These are phyloP conservation scores for Metarhizium rileyi DNA, from an alignment of 2,329 filamentous ascomycete genomes.

Conservation along the genomic window DNA sequence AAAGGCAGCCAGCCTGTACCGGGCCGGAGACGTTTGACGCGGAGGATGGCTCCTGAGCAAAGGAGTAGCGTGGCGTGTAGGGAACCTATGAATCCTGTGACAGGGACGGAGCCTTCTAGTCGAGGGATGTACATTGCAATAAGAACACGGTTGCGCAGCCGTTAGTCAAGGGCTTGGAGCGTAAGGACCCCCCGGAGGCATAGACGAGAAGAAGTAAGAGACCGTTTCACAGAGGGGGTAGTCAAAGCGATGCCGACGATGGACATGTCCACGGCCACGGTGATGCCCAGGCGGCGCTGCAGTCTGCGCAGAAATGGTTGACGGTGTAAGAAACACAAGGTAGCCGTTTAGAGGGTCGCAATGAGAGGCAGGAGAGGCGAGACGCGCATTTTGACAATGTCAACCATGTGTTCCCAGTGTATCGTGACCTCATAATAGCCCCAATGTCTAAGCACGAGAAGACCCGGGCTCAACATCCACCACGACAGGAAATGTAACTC, in stretches of 20 bases:
- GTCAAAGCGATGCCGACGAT: conserved; percentile 7
- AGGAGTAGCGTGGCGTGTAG: not conserved
- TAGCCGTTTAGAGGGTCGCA: not conserved
- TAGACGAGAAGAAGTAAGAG: conserved; percentile 7
- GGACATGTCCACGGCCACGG: not conserved
- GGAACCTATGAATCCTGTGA: conserved; percentile 10
- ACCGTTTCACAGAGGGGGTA: conserved; percentile 8
- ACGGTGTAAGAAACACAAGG: not conserved
- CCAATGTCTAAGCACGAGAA: too few relatives aligned
- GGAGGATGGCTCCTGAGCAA: not conserved
- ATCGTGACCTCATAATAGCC: too few relatives aligned
- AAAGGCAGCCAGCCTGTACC: conserved; percentile 5
- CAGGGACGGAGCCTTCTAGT: conserved; percentile 9
- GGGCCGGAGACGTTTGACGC: not conserved
- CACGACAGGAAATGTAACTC: too few relatives aligned
- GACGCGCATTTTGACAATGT: not conserved
- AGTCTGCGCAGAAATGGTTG: not conserved
- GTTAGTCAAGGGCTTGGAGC: conserved; percentile 8
- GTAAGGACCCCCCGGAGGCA: conserved; percentile 11
- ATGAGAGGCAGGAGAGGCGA: not conserved
- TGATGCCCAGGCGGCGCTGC: conserved; percentile 5
- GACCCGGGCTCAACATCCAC: too few relatives aligned
- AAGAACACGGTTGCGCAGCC: conserved; percentile 9
- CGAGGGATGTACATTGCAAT: conserved; percentile 12
- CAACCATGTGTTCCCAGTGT: not conserved